Evolutionary conservation across 139 green algal species (phyloP), one percentile per base, ranked within the genome.

Genomic region (Raphidocelis subcapitata): DNA sequence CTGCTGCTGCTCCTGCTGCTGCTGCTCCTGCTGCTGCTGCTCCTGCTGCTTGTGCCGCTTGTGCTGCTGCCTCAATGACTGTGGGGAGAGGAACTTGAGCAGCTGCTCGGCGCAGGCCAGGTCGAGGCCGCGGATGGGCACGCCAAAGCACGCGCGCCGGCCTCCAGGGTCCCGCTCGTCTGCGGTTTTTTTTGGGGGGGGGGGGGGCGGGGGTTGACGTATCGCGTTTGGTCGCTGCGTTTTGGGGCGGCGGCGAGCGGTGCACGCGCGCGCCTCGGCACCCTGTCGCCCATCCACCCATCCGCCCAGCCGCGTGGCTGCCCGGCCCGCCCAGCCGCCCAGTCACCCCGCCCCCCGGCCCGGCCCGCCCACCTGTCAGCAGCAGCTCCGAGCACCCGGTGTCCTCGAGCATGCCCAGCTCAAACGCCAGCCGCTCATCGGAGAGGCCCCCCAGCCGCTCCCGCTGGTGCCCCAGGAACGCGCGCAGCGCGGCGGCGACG

Each of bases 391-490:
- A n/a, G 41, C 69, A 75, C 56, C 69, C 69, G 3, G 65, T 41
- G 26, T 67, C 69, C 5, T 55, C 69, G 28, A 75, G 15, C 69
- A 75, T 75, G 24, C 28, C 28, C 29, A 75, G 69, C 41, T 75
- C 69, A 31, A 75, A 75, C 28, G 46, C 36, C 3, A 75, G 35
- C 5, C 69, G 63, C 20, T 75, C 69, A 33, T 67, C 56, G 23
- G 16, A 18, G 15, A 67, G 32, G 26, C n/a, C 69, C 41, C 56
- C 69, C 31, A 75, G 46, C 31, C 28, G 55, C 1, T 15, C 23
- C 29, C 33, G 64, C 8, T 75, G 56, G 37, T 75, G 69, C 26
- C 67, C 26, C 8, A 29, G 20, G 37, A 67, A 75, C 3, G 59
- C 3, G 5, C 33, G 21, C 21, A 75, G 28, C 26, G 67, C 37